These are phyloP conservation scores for Fereydounia khargensis DNA, from an alignment of 1,284 basidiomycete species.

Conservation along the genomic window DNA sequence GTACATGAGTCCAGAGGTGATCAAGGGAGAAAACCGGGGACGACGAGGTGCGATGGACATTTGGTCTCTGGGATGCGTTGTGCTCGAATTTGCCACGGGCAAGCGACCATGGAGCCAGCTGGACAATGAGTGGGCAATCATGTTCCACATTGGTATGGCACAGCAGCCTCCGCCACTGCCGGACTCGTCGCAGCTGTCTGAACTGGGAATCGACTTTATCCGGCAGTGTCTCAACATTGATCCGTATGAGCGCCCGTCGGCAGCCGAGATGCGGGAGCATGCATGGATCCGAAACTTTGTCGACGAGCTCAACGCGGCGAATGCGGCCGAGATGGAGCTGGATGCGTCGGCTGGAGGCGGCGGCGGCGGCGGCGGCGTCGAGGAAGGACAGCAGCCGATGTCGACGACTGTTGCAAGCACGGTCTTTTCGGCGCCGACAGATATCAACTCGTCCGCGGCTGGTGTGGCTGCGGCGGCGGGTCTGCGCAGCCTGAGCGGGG, in stretches of 20 bases:
- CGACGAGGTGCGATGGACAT: slow-evolving; percentile 96
- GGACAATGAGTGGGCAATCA: slow-evolving; percentile 99
- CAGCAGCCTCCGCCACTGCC: slow-evolving; percentile 95
- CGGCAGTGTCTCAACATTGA: slow-evolving; percentile 87
- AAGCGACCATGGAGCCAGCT: slow-evolving; percentile 97
- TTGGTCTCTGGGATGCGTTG: slow-evolving; percentile 94
- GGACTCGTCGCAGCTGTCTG: slow-evolving; percentile 82
- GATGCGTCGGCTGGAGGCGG: slow-evolving; percentile 7
- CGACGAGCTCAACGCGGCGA: slow-evolving; percentile 47
- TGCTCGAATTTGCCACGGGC: slow-evolving; percentile 93
- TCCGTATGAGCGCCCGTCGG: slow-evolving; percentile 77
- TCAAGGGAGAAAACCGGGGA: slow-evolving; percentile 71
- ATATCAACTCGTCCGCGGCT: no score
- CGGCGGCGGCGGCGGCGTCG: slow-evolving; percentile 12
- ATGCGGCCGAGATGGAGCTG: slow-evolving; percentile 35
- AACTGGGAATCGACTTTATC: slow-evolving; percentile 89
- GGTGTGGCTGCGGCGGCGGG: no score
- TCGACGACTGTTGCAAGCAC: no score
- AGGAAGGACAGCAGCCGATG: no score
- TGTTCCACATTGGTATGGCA: slow-evolving; percentile 98
- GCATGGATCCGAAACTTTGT: slow-evolving; percentile 70
- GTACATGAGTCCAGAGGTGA: slow-evolving; percentile 99
- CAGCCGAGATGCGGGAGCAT: slow-evolving; percentile 80
- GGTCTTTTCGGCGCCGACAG: no score
- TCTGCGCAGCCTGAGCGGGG: no score